phyloP scores from a whole-genome alignment of 805 yeast species.

The Candida nanaspora region DNA sequence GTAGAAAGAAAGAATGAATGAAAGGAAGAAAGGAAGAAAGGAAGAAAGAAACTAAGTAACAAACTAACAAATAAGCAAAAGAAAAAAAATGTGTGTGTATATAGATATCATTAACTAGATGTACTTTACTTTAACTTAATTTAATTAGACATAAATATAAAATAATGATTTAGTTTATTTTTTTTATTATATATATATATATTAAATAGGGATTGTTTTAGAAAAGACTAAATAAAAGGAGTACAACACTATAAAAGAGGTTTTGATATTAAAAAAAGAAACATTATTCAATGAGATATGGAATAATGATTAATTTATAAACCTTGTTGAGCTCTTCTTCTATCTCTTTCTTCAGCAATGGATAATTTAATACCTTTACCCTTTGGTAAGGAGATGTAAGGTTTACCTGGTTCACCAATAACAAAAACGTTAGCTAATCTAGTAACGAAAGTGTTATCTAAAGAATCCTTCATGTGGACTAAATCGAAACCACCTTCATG shows the following conservation, averaged over 20 bases:
- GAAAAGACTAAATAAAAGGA: not conserved
- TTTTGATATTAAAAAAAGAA: too few relatives aligned
- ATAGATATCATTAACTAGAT: too few relatives aligned
- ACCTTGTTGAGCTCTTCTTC: slow-evolving; percentile 84
- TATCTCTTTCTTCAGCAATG: slow-evolving; percentile 97
- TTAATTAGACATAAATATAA: too few relatives aligned
- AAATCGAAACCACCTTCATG: slow-evolving; percentile 98
- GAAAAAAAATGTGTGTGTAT: too few relatives aligned
- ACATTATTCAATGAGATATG: too few relatives aligned
- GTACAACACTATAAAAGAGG: too few relatives aligned
- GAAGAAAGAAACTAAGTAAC: too few relatives aligned
- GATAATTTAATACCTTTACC: slow-evolving; percentile 98
- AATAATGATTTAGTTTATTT: slow-evolving; percentile 1
- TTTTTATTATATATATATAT: not conserved
- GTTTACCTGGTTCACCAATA: slow-evolving; percentile 94
- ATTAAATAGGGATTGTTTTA: not conserved
- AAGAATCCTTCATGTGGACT: slow-evolving; percentile 92
- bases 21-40: too few relatives aligned
- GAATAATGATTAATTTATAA: slow-evolving; percentile 35
- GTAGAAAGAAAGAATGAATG: slow-evolving; percentile 4
- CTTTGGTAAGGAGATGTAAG: slow-evolving; percentile 93
- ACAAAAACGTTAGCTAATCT: slow-evolving; percentile 90
- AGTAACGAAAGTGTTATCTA: slow-evolving; percentile 93
- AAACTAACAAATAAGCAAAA: not conserved
- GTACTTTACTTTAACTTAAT: too few relatives aligned